phyloP scores from a whole-genome alignment of 352 stramenopile species.

The Globisporangium cylindrosporum region DNA sequence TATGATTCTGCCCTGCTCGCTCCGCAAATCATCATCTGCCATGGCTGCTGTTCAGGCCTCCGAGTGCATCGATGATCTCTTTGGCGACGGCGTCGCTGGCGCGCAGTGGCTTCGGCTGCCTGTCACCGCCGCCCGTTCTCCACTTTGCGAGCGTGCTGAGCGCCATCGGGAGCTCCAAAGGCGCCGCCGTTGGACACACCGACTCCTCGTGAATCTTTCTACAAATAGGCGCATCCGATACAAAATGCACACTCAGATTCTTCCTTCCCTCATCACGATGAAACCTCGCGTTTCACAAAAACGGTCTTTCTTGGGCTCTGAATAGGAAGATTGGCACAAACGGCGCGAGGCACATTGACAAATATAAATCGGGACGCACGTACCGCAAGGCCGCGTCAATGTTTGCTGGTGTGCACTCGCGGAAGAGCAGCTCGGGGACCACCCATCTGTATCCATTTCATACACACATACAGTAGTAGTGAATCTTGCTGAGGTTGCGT shows the following conservation, averaged over 20 bases:
- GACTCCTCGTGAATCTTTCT: conserved; percentile 18
- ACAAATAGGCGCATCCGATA: not conserved
- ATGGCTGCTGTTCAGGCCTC: not conserved
- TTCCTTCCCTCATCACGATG: not conserved
- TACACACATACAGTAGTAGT: not conserved
- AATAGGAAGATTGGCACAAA: not conserved
- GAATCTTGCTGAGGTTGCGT: not conserved
- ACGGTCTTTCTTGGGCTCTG: not conserved
- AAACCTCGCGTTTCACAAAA: not conserved
- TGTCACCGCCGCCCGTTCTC: conserved; percentile 1
- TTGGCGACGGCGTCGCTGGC: conserved; percentile 47
- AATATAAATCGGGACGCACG: not conserved
- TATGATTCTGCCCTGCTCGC: not conserved
- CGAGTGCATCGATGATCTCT: conserved; percentile 8
- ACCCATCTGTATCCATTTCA: conserved; percentile 25
- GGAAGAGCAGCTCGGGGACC: conserved; percentile 71
- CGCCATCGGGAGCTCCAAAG: conserved; percentile 14
- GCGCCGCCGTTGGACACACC: conserved; percentile 7
- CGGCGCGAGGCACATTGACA: too few relatives aligned
- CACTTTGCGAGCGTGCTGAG: conserved; percentile 36
- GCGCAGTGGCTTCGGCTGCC: conserved; percentile 20
- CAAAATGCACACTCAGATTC: not conserved
- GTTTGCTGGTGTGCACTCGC: conserved; percentile 40
- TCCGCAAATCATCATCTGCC: not conserved
- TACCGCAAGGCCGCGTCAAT: conserved; percentile 33